Percentiles rank a stretch among this genome's conserved stretches.
These are phyloP conservation scores for Pythium brachiatum DNA, from an alignment of 352 stramenopile species.

Conservation along the genomic window DNA sequence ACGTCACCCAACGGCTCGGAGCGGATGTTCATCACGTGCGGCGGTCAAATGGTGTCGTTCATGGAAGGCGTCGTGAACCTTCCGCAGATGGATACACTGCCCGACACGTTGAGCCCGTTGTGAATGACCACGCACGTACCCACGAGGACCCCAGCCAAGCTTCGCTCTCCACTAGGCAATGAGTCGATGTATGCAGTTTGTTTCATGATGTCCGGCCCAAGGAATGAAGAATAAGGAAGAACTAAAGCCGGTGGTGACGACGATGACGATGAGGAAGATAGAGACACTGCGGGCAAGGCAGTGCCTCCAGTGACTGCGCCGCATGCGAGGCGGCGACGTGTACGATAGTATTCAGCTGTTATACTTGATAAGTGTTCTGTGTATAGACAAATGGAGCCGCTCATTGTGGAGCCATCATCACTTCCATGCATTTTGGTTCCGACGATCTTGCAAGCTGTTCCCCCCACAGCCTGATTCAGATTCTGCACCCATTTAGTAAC, in stretches of 20 bases:
- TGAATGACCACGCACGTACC: not conserved
- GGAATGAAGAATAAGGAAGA: not conserved
- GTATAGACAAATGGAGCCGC: not conserved
- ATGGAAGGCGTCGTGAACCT: constrained; percentile 84
- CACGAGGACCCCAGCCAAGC: not conserved
- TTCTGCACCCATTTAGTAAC: not conserved
- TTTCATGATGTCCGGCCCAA: not conserved
- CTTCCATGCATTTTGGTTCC: not conserved
- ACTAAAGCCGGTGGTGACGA: not conserved
- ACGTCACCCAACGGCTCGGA: constrained; percentile 31
- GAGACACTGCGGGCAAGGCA: not conserved
- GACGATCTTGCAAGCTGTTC: not conserved
- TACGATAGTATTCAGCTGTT: constrained; percentile 3
- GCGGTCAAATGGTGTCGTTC: constrained; percentile 76
- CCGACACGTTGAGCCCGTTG: constrained; percentile 33
- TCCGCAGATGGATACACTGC: constrained; percentile 47
- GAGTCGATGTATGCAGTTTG: not conserved
- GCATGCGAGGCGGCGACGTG: not conserved
- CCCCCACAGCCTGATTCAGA: not conserved
- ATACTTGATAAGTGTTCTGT: constrained; percentile 5
- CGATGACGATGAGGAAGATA: not conserved
- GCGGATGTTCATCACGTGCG: constrained; percentile 80
- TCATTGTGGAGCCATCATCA: not conserved
- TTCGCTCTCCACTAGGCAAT: not conserved
- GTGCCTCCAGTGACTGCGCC: not conserved